A percentile compares a stretch with the other conserved stretches of the same genome.
These are phyloP conservation scores for Candida oleophila DNA, from an alignment of 805 yeast genomes.

Conservation along the genomic window DNA sequence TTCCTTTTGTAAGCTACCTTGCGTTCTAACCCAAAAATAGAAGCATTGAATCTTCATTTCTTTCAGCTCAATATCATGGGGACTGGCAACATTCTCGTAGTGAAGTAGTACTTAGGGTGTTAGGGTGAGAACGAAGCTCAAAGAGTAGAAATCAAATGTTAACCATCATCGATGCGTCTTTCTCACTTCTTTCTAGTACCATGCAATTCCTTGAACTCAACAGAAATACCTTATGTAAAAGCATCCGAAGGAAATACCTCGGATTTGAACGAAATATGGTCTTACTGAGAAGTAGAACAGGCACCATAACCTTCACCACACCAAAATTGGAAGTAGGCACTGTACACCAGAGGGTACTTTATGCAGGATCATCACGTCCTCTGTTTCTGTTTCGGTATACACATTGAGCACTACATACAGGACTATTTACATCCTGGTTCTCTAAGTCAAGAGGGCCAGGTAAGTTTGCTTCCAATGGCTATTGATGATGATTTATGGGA, in stretches of 20 bases:
- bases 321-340: neutral
- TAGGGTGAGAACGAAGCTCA: neutral
- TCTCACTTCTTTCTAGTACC: neutral
- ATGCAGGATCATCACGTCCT: neutral
- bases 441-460: neutral
- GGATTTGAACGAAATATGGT: neutral
- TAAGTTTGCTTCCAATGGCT: neutral
- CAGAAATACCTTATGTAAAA: neutral
- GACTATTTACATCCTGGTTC: neutral
- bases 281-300: neutral
- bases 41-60: neutral
- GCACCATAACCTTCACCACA: too few species aligned
- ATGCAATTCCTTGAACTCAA: neutral
- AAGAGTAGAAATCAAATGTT: neutral
- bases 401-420: neutral
- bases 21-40: conserved; percentile 1
- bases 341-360: neutral
- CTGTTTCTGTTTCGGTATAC: neutral
- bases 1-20: neutral
- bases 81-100: neutral
- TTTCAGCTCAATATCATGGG: neutral
- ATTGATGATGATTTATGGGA: conserved; percentile 1
- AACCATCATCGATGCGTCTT: neutral
- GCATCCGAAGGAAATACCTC: neutral
- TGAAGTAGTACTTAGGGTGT: neutral